Evolutionary conservation across 1,139 yeast species (phyloP).

Genomic region (Lodderomyces elongisporus): DNA sequence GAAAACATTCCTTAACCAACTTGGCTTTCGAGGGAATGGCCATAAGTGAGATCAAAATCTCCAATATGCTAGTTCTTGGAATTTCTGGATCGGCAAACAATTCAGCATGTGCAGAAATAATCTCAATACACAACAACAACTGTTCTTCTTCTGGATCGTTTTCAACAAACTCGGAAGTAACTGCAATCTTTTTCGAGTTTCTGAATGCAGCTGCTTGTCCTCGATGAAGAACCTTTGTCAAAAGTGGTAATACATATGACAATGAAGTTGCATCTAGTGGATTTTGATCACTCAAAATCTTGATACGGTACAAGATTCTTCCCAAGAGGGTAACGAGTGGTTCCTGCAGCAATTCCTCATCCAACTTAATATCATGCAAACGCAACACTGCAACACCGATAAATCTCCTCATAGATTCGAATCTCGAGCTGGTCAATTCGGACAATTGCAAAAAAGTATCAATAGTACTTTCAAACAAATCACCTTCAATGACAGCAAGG

Average conservation of each 20-base stretch:
- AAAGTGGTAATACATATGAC: conserved; percentile 69
- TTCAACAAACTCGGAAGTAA: conserved; percentile 60
- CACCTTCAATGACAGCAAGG: conserved; percentile 23
- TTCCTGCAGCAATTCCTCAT: conserved; percentile 43
- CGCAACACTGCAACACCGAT: conserved; percentile 69
- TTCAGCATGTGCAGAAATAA: conserved; percentile 72
- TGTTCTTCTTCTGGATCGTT: conserved; percentile 90
- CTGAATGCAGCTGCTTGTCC: conserved; percentile 53
- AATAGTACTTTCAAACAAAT: conserved; percentile 19
- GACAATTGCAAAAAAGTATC: conserved; percentile 44
- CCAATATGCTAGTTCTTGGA: conserved; percentile 64
- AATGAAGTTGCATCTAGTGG: conserved; percentile 67
- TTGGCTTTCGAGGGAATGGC: conserved; percentile 74
- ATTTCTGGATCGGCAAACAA: conserved; percentile 60
- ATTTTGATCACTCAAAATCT: conserved; percentile 67
- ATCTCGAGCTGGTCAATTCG: conserved; percentile 37
- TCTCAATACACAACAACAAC: conserved; percentile 69
- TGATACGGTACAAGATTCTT: conserved; percentile 68
- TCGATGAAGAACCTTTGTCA: conserved; percentile 56
- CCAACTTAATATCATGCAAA: conserved; percentile 38
- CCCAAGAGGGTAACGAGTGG: conserved; percentile 52
- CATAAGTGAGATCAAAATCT: conserved; percentile 61
- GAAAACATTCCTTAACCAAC: conserved; percentile 75
- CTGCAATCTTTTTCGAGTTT: conserved; percentile 44
- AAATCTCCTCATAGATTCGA: conserved; percentile 47